phyloP scores from a whole-genome alignment of 176 grass and related monocot genomes.

The Oryza brachyantha region DNA sequence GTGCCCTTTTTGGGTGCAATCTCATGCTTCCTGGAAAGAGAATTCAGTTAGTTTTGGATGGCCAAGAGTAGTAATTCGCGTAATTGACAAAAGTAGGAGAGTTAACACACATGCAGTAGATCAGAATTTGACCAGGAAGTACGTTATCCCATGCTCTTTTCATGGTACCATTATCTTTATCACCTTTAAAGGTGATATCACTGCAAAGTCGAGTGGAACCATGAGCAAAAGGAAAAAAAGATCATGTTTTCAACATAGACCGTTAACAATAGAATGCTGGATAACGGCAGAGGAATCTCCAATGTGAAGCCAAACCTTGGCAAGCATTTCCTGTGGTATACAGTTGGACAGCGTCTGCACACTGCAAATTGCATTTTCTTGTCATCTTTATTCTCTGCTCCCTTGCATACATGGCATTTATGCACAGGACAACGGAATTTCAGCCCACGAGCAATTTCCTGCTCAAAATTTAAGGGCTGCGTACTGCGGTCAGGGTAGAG shows the following conservation, averaged over 20 bases:
- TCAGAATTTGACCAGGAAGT: conserved; percentile 55
- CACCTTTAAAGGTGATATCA: conserved; percentile 38
- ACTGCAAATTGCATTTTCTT: conserved; percentile 62
- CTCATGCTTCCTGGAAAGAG: conserved; percentile 62
- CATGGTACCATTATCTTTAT: not conserved
- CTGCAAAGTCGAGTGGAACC: conserved; percentile 30
- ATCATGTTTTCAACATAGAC: not conserved
- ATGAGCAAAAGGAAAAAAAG: not conserved
- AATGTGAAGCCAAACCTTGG: conserved; percentile 51
- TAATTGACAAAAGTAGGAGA: not conserved
- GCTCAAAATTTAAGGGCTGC: conserved; percentile 18
- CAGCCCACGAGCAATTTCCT: conserved; percentile 42
- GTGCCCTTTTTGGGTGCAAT: conserved; percentile 41
- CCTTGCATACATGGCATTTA: conserved; percentile 52
- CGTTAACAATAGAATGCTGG: not conserved
- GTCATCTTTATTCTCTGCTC: conserved; percentile 44
- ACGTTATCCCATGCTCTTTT: conserved; percentile 71
- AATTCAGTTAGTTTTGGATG: not conserved
- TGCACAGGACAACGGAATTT: conserved; percentile 68
- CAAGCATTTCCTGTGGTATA: conserved; percentile 74
- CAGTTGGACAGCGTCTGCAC: conserved; percentile 71
- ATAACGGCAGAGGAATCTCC: not conserved
- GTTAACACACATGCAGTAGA: conserved; percentile 73
- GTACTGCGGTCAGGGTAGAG: conserved; percentile 19
- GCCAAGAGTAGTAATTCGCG: not conserved